Evolutionary conservation across 306 rosid species (phyloP), one percentile per base, ranked within the genome.

Genomic region (Acacia confusa): DNA sequence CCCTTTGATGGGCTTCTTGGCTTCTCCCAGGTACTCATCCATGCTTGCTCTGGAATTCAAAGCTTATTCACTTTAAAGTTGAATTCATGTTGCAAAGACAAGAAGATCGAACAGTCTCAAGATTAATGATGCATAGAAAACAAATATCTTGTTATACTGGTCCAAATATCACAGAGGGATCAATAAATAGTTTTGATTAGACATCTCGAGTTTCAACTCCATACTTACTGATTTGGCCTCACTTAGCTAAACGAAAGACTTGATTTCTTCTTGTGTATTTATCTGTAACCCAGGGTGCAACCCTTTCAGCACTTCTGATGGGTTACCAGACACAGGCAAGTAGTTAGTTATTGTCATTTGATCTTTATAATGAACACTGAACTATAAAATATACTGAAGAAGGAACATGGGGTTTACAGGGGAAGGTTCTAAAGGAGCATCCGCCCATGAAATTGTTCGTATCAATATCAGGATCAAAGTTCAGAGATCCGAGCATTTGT

Each of bases 1-100:
- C 98, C 97, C 60, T 92, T 90, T 82, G 91, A 89, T 89, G 98
- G 98, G 19, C 78, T 94, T 38, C 93, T 89, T 69, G 96, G 95
- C 60, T 91, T 92, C 79, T 92, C 95, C 44, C 95, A 91, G 95
- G 97, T 89, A 86, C 24, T 58, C 40, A 75, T 16, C 15, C 38
- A 61, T 60, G 66, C 66, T 52, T 79, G 75, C 53, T 50, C 66
- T 8, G 5, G 15, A 25, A 63, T 60, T 28, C 50, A 63, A 8
- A 36, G 14, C 63, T 73, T 20, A 16, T 48, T 70, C 32, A 74
- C 5, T 3, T 67, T 67, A 8, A 36, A 17, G 48, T 17, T 2
- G 45, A 32, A 28, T 34, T 19, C 19, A 19, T 19, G 72, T 9
- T 20, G 34, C 43, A 65, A 65, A 30, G 70, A 16, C 38, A 9